phyloP scores from a whole-genome alignment of 2,329 filamentous ascomycete genomes.

The Aaosphaeria arxii region DNA sequence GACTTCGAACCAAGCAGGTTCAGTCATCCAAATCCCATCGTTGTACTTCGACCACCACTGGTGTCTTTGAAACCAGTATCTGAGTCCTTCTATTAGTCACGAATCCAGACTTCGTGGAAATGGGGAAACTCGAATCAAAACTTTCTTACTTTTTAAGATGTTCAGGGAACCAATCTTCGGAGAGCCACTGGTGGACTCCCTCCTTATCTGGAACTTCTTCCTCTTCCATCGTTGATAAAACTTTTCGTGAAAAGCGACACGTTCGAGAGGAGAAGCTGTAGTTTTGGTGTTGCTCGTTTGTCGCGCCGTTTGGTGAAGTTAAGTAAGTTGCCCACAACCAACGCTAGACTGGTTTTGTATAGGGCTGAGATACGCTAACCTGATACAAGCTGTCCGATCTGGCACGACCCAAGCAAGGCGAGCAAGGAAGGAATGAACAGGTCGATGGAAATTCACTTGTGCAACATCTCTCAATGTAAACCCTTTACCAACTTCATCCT shows the following conservation, averaged over 20 bases:
- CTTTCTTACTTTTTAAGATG: slow-evolving; percentile 74
- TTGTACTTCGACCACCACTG: slow-evolving; percentile 86
- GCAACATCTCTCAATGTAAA: not conserved
- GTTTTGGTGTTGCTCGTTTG: too few species aligned
- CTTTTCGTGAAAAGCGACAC: too few species aligned
- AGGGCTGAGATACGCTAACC: too few species aligned
- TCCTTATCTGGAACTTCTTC: slow-evolving; percentile 17
- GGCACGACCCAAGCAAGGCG: too few species aligned
- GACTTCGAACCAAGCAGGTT: slow-evolving; percentile 94
- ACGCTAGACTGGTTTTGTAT: too few species aligned
- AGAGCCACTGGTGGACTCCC: slow-evolving; percentile 66
- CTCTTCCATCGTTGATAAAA: slow-evolving; percentile 11
- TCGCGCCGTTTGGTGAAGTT: too few species aligned
- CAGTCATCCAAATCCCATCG: slow-evolving; percentile 83
- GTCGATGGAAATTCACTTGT: not conserved
- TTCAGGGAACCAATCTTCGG: slow-evolving; percentile 69
- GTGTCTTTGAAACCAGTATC: slow-evolving; percentile 88
- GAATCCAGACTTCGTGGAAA: not conserved
- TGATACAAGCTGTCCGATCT: too few species aligned
- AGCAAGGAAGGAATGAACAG: not conserved
- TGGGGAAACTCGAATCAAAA: not conserved
- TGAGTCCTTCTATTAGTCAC: slow-evolving; percentile 31
- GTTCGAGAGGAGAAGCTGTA: too few species aligned
- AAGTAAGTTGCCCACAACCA: too few species aligned
- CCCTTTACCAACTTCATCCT: too few species aligned